Conservation (phyloP, 768 basidiomycete genomes). For the Suillus sp. region DNA sequence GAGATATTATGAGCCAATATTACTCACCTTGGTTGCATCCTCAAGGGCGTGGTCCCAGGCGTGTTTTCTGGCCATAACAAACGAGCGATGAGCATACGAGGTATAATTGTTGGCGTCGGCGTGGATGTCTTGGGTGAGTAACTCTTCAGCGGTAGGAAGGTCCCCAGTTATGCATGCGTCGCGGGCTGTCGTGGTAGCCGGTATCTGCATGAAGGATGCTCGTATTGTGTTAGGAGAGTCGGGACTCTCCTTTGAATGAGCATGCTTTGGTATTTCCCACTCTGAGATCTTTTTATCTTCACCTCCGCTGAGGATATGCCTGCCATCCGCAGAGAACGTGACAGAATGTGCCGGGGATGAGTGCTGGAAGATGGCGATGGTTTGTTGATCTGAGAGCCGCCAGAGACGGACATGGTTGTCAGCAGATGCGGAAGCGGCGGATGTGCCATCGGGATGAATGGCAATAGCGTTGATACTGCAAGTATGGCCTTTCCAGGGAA, state of each 20-base stretch:
- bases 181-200: not conserved
- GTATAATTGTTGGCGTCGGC: not conserved
- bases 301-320: not conserved
- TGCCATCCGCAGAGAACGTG: not conserved
- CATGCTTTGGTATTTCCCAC: not conserved
- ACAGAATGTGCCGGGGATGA: fast-evolving
- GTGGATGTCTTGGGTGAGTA: not conserved
- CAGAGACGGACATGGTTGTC: not conserved
- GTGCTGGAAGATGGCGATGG: not conserved
- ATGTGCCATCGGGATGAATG: too few species aligned
- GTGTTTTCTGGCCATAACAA: not conserved
- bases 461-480: too few species aligned
- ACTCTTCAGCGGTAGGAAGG: not conserved
- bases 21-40: not conserved
- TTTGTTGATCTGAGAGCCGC: not conserved
- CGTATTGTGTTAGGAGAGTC: not conserved
- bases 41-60: not conserved
- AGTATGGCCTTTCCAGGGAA: not conserved
- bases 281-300: not conserved
- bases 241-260: not conserved
- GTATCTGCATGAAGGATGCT: not conserved
- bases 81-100: not conserved
- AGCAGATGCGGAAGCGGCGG: not conserved
- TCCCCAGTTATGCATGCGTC: not conserved
- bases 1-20: not conserved